Evolutionary conservation across 2,329 filamentous ascomycete species (phyloP), one percentile per base, ranked within the genome.

Genomic region (Sclerotiophoma versabilis): DNA sequence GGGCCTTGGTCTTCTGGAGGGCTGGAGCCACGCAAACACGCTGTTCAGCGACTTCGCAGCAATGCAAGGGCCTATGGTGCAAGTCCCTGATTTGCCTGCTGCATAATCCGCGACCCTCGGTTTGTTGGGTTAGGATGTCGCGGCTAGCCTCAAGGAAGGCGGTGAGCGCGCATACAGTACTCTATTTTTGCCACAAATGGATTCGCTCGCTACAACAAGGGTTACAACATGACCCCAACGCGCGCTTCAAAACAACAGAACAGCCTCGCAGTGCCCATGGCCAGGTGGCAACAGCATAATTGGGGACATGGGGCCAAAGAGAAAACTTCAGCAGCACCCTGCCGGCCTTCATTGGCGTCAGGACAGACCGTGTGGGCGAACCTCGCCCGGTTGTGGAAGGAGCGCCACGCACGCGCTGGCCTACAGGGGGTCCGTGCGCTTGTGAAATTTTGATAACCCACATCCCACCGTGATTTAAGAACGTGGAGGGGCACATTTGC

Each of bases 81-180:
- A 32, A 20, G 44, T 34, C 39, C 36, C 37, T 49, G 46, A 38
- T 43, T n/a, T n/a, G 15, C 38, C 45, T 30, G 25, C 36, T 49
- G 56, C 56, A 59, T 59, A 59, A 59, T 59, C 52, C 48, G 27
- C n/a, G 26, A 22, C 47, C 43, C 47, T 54, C 50, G 55, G 45
- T 54, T 54, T 57, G 53, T 46, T 49, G 39, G 45, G 45, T 49
- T 39, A 42, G 41, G 41, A 41, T 42, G 25, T 42, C 41, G 41
- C 43, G 48, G 42, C 47, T 51, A 52, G 54, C 22, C 33, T 36
- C 8, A n/a, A 29, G 22, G 46, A 51, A 57, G 54, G 54, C 53
- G 57, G 57, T 57, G 53, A 57, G 57, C 45, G 44, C 33, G 47
- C 53, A 42, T 49, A 37, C 25, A 17, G 49, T 45, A 52, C 42